A percentile compares a stretch with the other conserved stretches of the same genome.
Evolutionary conservation across 257 asterid species (phyloP).

Genomic region (Gynochthodes officinalis): DNA sequence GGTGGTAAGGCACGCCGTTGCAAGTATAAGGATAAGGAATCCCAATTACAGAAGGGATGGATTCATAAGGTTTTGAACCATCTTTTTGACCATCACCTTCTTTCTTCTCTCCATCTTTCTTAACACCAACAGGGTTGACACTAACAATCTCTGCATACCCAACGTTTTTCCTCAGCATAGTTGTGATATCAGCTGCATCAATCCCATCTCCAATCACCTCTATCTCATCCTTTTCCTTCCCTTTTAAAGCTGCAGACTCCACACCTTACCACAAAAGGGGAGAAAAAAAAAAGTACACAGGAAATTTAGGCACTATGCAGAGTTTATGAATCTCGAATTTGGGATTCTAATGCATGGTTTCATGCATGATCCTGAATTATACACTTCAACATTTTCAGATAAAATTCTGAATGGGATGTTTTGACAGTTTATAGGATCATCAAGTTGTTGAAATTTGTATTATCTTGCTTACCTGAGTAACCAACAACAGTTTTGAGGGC

Average conservation of each 20-base stretch:
- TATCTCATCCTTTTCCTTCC: slow-evolving; percentile 35
- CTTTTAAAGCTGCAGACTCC: slow-evolving; percentile 41
- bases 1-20: neutral
- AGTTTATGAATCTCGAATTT: too few species aligned
- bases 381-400: too few species aligned
- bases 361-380: too few species aligned
- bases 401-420: too few species aligned
- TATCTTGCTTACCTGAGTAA: slow-evolving; percentile 26
- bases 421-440: too few species aligned
- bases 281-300: neutral
- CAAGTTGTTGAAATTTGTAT: too few species aligned
- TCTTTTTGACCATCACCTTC: too few species aligned
- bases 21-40: neutral
- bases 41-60: neutral
- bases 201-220: slow-evolving; percentile 57
- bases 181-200: slow-evolving; percentile 48
- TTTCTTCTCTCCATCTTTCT: slow-evolving; percentile 21
- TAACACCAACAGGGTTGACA: slow-evolving; percentile 24
- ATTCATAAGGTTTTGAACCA: too few species aligned
- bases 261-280: slow-evolving; percentile 26
- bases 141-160: slow-evolving; percentile 46
- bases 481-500: slow-evolving; percentile 40
- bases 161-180: slow-evolving; percentile 45
- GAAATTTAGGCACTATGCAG: neutral
- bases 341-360: too few species aligned